phyloP scores from a whole-genome alignment of 148 eudicot species.

The Rhododendron williamsianum region DNA sequence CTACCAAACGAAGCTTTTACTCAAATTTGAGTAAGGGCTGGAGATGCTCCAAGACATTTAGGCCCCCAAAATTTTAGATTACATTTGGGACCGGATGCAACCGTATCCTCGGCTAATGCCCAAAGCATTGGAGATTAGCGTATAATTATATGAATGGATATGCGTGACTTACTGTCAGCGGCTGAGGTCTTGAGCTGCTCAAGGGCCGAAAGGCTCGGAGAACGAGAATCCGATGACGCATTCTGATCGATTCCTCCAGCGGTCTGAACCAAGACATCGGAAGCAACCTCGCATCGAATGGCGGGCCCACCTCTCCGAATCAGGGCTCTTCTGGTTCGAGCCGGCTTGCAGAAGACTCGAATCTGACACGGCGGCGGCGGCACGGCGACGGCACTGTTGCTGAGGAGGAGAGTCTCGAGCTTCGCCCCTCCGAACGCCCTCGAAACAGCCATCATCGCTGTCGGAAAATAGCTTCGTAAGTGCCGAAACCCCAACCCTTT shows the following conservation, averaged over 20 bases:
- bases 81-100: too few relatives aligned
- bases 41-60: too few relatives aligned
- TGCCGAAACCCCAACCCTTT: background rate
- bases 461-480: background rate
- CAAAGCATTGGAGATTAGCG: too few relatives aligned
- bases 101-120: too few relatives aligned
- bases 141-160: background rate
- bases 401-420: constrained; percentile 49
- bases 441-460: constrained; percentile 64
- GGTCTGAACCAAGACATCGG: constrained; percentile 31
- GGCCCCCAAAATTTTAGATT: too few relatives aligned
- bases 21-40: background rate
- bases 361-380: constrained; percentile 20
- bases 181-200: constrained; percentile 57
- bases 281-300: constrained; percentile 34
- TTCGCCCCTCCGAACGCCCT: constrained; percentile 57
- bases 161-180: constrained; percentile 31
- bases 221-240: constrained; percentile 1
- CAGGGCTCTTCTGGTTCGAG: constrained; percentile 10
- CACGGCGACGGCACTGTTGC: constrained; percentile 24
- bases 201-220: constrained; percentile 50
- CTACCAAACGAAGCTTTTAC: background rate
- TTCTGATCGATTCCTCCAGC: constrained; percentile 17
- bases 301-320: constrained; percentile 13
- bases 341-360: constrained; percentile 25